phyloP scores from a whole-genome alignment of 768 basidiomycete genomes.

The Rhodotorula taiwanensis region DNA sequence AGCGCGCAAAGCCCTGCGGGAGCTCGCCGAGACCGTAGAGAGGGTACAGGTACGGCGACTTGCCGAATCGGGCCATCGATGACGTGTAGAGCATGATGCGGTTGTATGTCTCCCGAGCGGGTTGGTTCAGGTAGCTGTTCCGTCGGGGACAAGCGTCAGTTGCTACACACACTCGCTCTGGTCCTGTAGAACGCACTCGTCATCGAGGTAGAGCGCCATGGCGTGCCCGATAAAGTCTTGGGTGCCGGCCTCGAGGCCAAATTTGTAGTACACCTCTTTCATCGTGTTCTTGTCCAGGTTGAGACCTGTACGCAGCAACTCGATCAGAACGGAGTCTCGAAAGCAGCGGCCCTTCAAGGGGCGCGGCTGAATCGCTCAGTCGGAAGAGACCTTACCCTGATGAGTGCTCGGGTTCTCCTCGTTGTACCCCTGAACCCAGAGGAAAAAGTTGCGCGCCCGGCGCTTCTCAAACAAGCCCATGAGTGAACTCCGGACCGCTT shows the following conservation, averaged over 20 bases:
- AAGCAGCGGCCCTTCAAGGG: too few species aligned
- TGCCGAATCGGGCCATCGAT: constrained; percentile 98
- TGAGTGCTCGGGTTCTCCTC: constrained; percentile 94
- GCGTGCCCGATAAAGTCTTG: constrained; percentile 99
- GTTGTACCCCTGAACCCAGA: constrained; percentile 88
- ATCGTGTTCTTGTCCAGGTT: constrained; percentile 84
- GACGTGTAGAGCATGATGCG: constrained; percentile 95
- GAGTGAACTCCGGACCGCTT: constrained; percentile 85
- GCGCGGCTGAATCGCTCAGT: neutral
- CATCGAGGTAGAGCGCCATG: constrained; percentile 96
- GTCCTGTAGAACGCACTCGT: constrained; percentile 60
- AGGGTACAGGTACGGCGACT: constrained; percentile 99
- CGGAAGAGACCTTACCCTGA: constrained; percentile 58
- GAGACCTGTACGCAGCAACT: constrained; percentile 54
- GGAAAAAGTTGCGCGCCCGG: constrained; percentile 96
- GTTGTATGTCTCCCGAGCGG: constrained; percentile 82
- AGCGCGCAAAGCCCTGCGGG: constrained; percentile 94
- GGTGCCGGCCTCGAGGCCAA: constrained; percentile 91
- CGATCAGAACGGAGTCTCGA: too few species aligned
- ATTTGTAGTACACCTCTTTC: constrained; percentile 92
- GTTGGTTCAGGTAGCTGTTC: constrained; percentile 79
- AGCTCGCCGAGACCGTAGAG: constrained; percentile 97
- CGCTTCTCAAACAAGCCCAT: constrained; percentile 99
- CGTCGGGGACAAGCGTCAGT: neutral
- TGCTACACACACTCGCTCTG: neutral